A percentile compares a stretch with the other conserved stretches of the same genome.
These are phyloP conservation scores for Lachancea meyersii DNA, from an alignment of 805 yeast genomes.

Conservation along the genomic window DNA sequence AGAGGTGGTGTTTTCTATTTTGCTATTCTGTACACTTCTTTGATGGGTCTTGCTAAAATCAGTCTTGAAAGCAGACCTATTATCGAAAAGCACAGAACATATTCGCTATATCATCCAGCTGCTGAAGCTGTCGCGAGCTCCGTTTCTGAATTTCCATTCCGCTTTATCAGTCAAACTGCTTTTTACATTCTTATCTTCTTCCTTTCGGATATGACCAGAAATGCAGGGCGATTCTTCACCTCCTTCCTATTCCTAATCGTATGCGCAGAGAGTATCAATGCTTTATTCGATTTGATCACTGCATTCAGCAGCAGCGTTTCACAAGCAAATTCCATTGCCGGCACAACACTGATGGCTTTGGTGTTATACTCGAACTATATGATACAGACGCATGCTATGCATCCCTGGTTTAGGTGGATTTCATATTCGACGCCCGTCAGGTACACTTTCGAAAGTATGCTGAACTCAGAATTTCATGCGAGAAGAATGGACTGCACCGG, in stretches of 20 bases:
- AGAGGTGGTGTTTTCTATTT: conserved; percentile 62
- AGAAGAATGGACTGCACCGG: conserved; percentile 27
- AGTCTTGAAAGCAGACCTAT: conserved; percentile 51
- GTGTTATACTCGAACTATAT: conserved; percentile 56
- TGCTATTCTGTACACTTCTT: conserved; percentile 46
- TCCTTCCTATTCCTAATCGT: conserved; percentile 37
- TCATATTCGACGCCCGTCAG: conserved; percentile 47
- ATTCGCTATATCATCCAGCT: conserved; percentile 66
- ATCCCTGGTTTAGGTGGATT: conserved; percentile 63
- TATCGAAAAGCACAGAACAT: conserved; percentile 63
- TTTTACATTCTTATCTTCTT: conserved; percentile 52
- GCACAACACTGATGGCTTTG: conserved; percentile 43
- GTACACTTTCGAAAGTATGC: conserved; percentile 53
- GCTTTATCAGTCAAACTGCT: conserved; percentile 39
- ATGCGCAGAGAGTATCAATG: conserved; percentile 24
- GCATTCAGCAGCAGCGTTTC: conserved; percentile 42
- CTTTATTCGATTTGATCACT: conserved; percentile 49
- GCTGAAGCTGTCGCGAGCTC: conserved; percentile 64
- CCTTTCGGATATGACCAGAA: conserved; percentile 44
- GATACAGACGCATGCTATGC: conserved; percentile 52
- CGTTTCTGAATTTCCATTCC: conserved; percentile 58
- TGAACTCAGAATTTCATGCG: conserved; percentile 52
- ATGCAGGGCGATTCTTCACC: conserved; percentile 50
- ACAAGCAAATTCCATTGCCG: conserved; percentile 53
- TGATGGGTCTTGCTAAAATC: conserved; percentile 45